These are phyloP conservation scores for Yamadazyma phyllophila DNA, from an alignment of 805 yeast species.

Conservation along the genomic window DNA sequence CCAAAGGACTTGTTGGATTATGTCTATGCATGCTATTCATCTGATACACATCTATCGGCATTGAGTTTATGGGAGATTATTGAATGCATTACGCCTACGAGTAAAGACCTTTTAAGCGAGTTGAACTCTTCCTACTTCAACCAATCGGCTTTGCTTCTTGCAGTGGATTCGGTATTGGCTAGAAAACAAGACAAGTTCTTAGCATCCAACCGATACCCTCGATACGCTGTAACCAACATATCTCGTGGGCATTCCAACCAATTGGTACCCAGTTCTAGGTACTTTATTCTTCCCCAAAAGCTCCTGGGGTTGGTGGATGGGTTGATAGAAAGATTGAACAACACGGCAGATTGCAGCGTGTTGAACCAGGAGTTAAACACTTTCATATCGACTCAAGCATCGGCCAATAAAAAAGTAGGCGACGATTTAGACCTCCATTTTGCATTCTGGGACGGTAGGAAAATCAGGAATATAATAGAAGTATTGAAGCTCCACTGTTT, in stretches of 20 bases:
- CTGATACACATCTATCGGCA: conserved; percentile 7
- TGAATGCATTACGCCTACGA: conserved; percentile 14
- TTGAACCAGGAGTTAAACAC: not conserved
- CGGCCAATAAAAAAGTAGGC: conserved; percentile 13
- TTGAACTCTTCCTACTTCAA: conserved; percentile 22
- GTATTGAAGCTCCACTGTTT: conserved; percentile 27
- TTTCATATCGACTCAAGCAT: conserved; percentile 13
- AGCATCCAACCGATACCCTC: too few relatives aligned
- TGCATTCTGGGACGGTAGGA: conserved; percentile 31
- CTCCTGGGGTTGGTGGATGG: not conserved
- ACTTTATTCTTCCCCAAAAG: not conserved
- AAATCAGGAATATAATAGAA: conserved; percentile 22
- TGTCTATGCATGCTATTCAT: conserved; percentile 23
- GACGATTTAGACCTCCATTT: conserved; percentile 29
- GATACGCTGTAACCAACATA: conserved; percentile 15
- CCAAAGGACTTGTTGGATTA: conserved; percentile 8
- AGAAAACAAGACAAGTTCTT: not conserved
- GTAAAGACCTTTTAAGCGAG: conserved; percentile 10
- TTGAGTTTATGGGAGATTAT: conserved; percentile 12
- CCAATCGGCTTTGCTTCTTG: conserved; percentile 28
- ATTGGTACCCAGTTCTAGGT: conserved; percentile 11
- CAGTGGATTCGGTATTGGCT: conserved; percentile 7
- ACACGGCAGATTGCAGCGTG: not conserved
- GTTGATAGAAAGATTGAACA: not conserved
- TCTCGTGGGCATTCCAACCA: conserved; percentile 25